Evolutionary conservation across 2,329 filamentous ascomycete species (phyloP), one percentile per base, ranked within the genome.

Genomic region (Botryotinia convoluta): DNA sequence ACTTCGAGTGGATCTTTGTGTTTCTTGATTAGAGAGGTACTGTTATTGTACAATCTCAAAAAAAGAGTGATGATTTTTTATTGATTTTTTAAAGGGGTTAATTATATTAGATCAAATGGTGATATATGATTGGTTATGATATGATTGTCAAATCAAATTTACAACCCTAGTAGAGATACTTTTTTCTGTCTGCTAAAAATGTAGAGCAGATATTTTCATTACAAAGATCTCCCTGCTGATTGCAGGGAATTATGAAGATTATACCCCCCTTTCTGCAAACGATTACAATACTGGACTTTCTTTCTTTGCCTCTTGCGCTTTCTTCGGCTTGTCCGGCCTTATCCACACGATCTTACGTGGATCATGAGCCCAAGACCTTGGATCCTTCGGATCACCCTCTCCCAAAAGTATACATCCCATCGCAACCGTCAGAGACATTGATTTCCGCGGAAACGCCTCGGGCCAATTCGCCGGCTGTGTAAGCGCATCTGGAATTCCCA

Each of bases 361-460:
- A 48, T 48, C 45, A 42, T 18, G 16, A 9, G 2, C 3, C 37
- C 59, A 68, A 51, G 22, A n/a, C 20, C 4, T 22, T 16, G 48
- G 22, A 37, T 45, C 45, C 26, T 68, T 39, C n/a, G 44, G 64
- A 68, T 48, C 64, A 12, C 35, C 64, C 3, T 16, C 1, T 29
- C 1, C 10, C 5, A 32, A 35, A 48, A 68, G 12, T 6, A 10
- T 18, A 51, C 60, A 62, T 26, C 60, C 60, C 60, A 62, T 39
- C 22, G 60, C 22, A 39, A 62, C 0, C 3, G 22, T n/a, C 26
- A 62, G 22, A 3, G 12, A 12, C 8, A 1, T 4, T 14, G 4
- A 0, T 14, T 37, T 37, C 0, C 8, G 2, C 18, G 65, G 37
- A 57, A 69, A 44, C 0, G 48, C 37, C 2, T 0, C 18, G 9